Evolutionary conservation across 2,329 filamentous ascomycete species (phyloP), one percentile per base, ranked within the genome.

Genomic region (Sarocladiaceae sp.): DNA sequence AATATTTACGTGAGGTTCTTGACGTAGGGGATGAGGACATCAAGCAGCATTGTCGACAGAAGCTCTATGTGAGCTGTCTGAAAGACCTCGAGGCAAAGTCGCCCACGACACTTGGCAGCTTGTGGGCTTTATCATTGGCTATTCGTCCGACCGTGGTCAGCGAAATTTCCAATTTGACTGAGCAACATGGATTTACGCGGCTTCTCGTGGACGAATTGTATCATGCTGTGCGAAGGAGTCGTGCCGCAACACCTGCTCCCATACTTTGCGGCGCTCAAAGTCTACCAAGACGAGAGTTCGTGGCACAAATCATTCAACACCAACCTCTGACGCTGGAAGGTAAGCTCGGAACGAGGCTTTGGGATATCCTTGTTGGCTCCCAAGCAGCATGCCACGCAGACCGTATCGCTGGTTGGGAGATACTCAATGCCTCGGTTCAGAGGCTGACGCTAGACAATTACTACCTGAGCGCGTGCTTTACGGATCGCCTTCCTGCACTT

Each of bases 301-400:
- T 80, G 43, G 66, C 63, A 44, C 67, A 64, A 33, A 70, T 89
- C 29, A 74, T 91, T 26, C 63, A 66, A 26, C 66, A 79, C 43
- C 75, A 78, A n/a, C 74, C 83, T 1, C 66, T 72, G 7, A 75
- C 78, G 0, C 74, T 95, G 37, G 74, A 78, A 0, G 56, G 69
- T 3, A 75, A 83, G 2, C 68, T 86, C 3, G 81, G 83, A 13
- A 66, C 70, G 33, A 69, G 68, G 11, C 70, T 95, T 2, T 95
- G 88, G 87, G 70, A 83, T 46, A 68, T 83, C 31, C 69, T 93
- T 20, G 79, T 95, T 39, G 85, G 88, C 11, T 68, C 73, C 4
- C 64, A 71, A 31, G 78, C 81, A 3, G 64, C 80, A 3, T 78
- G 74, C 19, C 64, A 72, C 3, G 71, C 76, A 7, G 80, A 86